A percentile compares a stretch with the other conserved stretches of the same genome.
These are phyloP conservation scores for Mangifera indica DNA, from an alignment of 345 rosid species.

Conservation along the genomic window DNA sequence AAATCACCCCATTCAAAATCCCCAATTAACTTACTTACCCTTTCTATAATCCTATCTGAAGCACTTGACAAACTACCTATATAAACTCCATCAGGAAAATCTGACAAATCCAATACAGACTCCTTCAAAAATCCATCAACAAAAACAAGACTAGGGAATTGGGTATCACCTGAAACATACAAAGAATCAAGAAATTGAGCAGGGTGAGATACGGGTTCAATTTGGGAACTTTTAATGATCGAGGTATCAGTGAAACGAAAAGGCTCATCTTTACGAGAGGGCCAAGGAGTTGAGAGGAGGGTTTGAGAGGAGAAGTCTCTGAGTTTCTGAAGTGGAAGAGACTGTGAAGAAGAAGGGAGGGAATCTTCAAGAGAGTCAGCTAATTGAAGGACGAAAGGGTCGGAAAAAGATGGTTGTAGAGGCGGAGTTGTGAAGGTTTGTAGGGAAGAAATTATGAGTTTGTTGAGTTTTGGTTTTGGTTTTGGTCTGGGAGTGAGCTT, in stretches of 20 bases:
- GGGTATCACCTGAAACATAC: conserved; percentile 35
- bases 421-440: conserved; percentile 25
- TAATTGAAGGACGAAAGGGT: conserved; percentile 77
- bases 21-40: conserved; percentile 44
- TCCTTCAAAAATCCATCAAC: conserved; percentile 68
- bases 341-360: conserved; percentile 41
- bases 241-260: conserved; percentile 90
- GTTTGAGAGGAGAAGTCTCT: conserved; percentile 65
- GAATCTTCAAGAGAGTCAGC: conserved; percentile 92
- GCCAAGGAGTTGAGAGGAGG: conserved; percentile 83
- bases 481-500: conserved; percentile 27
- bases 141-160: conserved; percentile 46
- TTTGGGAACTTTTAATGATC: conserved; percentile 56
- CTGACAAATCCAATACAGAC: conserved; percentile 42
- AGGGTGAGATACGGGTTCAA: conserved; percentile 57
- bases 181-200: conserved; percentile 32
- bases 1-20: conserved; percentile 76
- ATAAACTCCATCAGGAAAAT: conserved; percentile 72
- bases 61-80: conserved; percentile 63
- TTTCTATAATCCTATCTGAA: conserved; percentile 37
- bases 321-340: conserved; percentile 59
- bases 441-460: conserved; percentile 33
- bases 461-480: conserved; percentile 25
- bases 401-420: conserved; percentile 67
- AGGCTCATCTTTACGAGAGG: conserved; percentile 80